Evolutionary conservation across 345 rosid species (phyloP).

Genomic region (Draba incana): DNA sequence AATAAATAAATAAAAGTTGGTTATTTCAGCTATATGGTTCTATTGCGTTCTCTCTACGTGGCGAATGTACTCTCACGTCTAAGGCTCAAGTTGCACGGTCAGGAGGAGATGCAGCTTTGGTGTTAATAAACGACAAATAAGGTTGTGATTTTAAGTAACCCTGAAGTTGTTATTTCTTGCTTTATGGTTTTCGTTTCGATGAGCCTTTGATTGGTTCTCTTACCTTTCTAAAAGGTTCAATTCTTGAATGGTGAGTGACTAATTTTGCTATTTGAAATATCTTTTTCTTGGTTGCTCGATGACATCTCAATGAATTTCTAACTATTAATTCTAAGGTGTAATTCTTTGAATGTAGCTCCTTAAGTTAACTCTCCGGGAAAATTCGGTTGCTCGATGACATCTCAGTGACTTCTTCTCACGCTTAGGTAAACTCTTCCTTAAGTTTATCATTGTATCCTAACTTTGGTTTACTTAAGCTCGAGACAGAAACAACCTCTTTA

Average conservation of each 20-base stretch:
- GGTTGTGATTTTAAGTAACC: slow-evolving; percentile 48
- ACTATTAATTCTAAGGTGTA: background rate
- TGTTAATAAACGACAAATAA: slow-evolving; percentile 79
- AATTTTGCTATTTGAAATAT: no score
- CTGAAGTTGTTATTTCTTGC: background rate
- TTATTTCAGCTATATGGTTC: slow-evolving; percentile 79
- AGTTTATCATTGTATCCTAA: no score
- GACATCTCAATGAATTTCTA: background rate
- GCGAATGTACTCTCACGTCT: slow-evolving; percentile 70
- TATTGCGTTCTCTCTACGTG: slow-evolving; percentile 66
- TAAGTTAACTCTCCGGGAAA: slow-evolving; percentile 71
- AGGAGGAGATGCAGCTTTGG: slow-evolving; percentile 77
- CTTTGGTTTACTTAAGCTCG: background rate
- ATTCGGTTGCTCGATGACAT: slow-evolving; percentile 82
- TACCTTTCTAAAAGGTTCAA: no score
- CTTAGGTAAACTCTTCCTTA: slow-evolving; percentile 51
- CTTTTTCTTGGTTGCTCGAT: background rate
- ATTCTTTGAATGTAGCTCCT: slow-evolving; percentile 54
- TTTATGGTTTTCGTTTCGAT: background rate
- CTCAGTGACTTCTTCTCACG: slow-evolving; percentile 85
- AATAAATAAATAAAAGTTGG: no score
- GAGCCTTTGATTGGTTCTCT: slow-evolving; percentile 12
- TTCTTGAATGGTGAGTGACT: no score
- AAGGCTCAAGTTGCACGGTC: slow-evolving; percentile 80
- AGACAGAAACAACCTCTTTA: slow-evolving; percentile 2